A percentile compares a stretch with the other conserved stretches of the same genome.
These are phyloP conservation scores for Dioscorea alata DNA, from an alignment of 106 monocot genomes.

Conservation along the genomic window DNA sequence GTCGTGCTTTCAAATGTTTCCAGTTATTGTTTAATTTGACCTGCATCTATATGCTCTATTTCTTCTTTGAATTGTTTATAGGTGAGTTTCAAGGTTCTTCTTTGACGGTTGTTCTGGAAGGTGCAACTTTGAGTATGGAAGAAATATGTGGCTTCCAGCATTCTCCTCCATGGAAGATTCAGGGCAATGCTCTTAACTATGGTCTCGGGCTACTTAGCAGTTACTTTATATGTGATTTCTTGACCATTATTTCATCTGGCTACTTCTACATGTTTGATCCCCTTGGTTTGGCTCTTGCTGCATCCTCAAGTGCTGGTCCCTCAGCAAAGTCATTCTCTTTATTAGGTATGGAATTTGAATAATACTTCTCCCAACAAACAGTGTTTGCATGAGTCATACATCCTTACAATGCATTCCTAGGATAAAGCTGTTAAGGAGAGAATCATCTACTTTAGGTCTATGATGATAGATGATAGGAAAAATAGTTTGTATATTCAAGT, in stretches of 20 bases:
- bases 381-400: too few relatives aligned
- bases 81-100: conserved; percentile 90
- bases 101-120: conserved; percentile 73
- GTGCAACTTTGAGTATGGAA: conserved; percentile 59
- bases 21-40: not conserved
- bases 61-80: conserved; percentile 13
- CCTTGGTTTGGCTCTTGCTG: conserved; percentile 74
- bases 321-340: conserved; percentile 82
- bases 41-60: not conserved
- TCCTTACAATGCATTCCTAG: too few relatives aligned
- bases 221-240: conserved; percentile 73
- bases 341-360: conserved; percentile 37
- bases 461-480: too few relatives aligned
- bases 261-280: conserved; percentile 93
- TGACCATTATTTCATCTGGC: conserved; percentile 75
- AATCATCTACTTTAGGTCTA: too few relatives aligned
- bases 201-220: conserved; percentile 87
- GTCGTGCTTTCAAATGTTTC: too few relatives aligned
- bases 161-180: conserved; percentile 90
- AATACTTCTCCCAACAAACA: not conserved
- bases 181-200: conserved; percentile 67
- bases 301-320: conserved; percentile 42
- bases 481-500: too few relatives aligned
- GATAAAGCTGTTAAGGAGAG: too few relatives aligned
- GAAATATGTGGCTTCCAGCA: conserved; percentile 76